These are phyloP conservation scores for Arachnomyces sp. DNA, from an alignment of 2,329 filamentous ascomycete species.

Conservation along the genomic window DNA sequence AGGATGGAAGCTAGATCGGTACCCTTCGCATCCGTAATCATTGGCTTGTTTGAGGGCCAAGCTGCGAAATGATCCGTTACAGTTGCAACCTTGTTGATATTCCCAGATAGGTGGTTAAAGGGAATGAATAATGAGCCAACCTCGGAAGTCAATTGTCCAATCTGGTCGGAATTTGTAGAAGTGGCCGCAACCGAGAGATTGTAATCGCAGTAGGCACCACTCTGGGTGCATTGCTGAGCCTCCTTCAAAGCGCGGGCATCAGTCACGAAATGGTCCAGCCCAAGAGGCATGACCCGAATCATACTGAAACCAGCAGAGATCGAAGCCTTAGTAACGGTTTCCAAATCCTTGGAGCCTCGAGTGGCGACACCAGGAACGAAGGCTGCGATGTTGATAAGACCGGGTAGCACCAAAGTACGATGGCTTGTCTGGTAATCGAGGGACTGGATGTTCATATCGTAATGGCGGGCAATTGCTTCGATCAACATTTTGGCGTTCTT, in stretches of 20 bases:
- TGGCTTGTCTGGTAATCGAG: constrained; percentile 91
- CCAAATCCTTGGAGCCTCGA: constrained; percentile 57
- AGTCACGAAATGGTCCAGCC: constrained; percentile 62
- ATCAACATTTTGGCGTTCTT: constrained; percentile 98
- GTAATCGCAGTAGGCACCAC: constrained; percentile 64
- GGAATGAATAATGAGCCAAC: constrained; percentile 76
- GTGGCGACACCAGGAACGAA: constrained; percentile 67
- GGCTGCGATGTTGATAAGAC: constrained; percentile 68
- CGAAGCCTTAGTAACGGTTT: constrained; percentile 62
- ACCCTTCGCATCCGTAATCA: constrained; percentile 71
- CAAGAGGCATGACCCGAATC: constrained; percentile 70
- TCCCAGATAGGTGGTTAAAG: constrained; percentile 71
- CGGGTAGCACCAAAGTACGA: constrained; percentile 62
- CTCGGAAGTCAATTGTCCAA: constrained; percentile 61
- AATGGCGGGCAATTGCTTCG: constrained; percentile 85
- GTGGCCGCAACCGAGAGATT: constrained; percentile 72
- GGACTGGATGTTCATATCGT: constrained; percentile 70
- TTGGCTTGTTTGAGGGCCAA: constrained; percentile 70
- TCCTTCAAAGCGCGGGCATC: constrained; percentile 62
- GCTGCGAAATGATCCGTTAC: constrained; percentile 70
- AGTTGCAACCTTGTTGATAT: constrained; percentile 74
- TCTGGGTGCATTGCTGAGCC: constrained; percentile 62
- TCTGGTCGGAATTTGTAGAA: constrained; percentile 63
- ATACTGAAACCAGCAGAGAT: constrained; percentile 70
- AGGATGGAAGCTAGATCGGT: constrained; percentile 75